These are phyloP conservation scores for Phytophthora kernoviae DNA, from an alignment of 352 stramenopile species.

Conservation along the genomic window DNA sequence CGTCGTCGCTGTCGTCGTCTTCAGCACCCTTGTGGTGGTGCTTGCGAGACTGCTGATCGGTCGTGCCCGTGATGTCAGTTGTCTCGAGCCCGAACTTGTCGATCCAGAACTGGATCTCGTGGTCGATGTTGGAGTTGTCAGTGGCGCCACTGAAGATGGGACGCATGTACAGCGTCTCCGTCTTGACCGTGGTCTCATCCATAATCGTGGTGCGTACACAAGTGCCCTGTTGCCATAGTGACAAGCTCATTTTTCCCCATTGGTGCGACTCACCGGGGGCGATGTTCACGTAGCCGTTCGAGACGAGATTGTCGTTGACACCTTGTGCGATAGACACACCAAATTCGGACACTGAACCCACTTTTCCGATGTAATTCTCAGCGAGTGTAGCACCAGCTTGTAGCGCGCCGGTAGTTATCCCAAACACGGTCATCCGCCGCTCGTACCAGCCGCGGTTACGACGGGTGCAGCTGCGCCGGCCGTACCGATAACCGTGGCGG, in stretches of 20 bases:
- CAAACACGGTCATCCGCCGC: conserved; percentile 37
- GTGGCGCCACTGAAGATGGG: conserved; percentile 59
- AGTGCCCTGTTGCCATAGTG: conserved; percentile 53
- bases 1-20: not conserved
- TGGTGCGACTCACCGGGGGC: conserved; percentile 30
- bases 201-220: conserved; percentile 48
- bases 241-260: conserved; percentile 50
- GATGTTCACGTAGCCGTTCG: conserved; percentile 36
- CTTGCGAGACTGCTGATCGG: conserved; percentile 12
- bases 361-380: no score
- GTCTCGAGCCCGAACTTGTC: conserved; percentile 47
- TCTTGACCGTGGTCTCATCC: conserved; percentile 40
- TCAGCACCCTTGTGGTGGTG: not conserved
- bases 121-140: conserved; percentile 44
- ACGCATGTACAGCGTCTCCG: conserved; percentile 52
- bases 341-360: conserved; percentile 29
- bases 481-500: conserved; percentile 31
- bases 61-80: conserved; percentile 13
- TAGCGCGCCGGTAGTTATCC: conserved; percentile 17
- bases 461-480: conserved; percentile 34
- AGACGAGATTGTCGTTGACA: conserved; percentile 25
- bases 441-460: conserved; percentile 23
- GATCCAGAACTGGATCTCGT: conserved; percentile 59
- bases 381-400: no score
- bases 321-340: conserved; percentile 25